Conservation (phyloP, 768 basidiomycete genomes). For the Lentinus brumalis region DNA sequence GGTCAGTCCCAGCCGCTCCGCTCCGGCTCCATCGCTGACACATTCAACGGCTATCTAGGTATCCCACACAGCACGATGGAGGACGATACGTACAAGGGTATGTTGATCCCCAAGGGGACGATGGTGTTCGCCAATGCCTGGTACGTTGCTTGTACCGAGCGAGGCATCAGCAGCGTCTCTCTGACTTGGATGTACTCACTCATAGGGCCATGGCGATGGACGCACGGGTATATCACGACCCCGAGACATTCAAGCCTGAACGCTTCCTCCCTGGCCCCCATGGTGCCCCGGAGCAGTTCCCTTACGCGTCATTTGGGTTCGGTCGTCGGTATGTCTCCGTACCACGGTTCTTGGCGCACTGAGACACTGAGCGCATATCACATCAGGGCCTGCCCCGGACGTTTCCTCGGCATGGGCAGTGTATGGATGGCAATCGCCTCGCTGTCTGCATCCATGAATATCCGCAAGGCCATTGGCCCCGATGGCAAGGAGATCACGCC, state of each 20-base stretch:
- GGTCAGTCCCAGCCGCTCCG: not conserved
- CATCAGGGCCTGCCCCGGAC: slow-evolving; percentile 53
- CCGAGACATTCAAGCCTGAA: slow-evolving; percentile 50
- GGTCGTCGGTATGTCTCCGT: slow-evolving; percentile 5
- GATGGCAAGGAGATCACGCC: slow-evolving; percentile 43
- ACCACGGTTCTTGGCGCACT: no score
- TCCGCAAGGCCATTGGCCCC: slow-evolving; percentile 43
- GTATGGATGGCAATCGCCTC: slow-evolving; percentile 48
- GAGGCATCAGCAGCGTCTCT: not conserved
- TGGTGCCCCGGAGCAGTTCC: slow-evolving; percentile 19
- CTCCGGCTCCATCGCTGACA: not conserved
- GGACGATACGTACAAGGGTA: slow-evolving; percentile 30
- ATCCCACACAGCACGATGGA: slow-evolving; percentile 25
- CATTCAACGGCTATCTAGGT: slow-evolving; percentile 3
- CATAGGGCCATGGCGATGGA: slow-evolving; percentile 32
- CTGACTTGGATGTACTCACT: not conserved
- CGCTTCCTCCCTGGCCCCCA: slow-evolving; percentile 37
- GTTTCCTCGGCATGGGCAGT: slow-evolving; percentile 49
- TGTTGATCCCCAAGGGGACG: slow-evolving; percentile 28
- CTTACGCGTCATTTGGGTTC: slow-evolving; percentile 16
- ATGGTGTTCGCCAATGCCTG: slow-evolving; percentile 26
- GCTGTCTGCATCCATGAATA: slow-evolving; percentile 47
- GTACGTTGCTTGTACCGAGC: slow-evolving; percentile 6
- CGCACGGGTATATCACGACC: slow-evolving; percentile 40
- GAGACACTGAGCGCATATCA: no score